Percentiles rank a stretch among this genome's conserved stretches.
Evolutionary conservation across 106 monocot species (phyloP).

Genomic region (Allium cepa): DNA sequence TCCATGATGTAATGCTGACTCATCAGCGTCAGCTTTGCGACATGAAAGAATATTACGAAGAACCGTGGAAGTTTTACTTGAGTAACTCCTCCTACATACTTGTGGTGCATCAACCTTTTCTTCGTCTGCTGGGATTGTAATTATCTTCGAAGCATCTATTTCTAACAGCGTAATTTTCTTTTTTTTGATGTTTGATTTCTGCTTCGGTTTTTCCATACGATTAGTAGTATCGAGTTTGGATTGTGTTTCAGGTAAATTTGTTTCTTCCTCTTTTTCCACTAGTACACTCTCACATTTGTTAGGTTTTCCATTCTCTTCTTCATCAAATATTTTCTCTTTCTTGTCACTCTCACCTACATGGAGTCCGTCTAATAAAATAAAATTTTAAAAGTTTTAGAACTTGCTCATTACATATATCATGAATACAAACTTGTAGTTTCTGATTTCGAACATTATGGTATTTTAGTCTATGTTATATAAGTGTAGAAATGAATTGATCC

Average conservation of each 20-base stretch:
- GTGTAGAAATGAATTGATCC: neutral
- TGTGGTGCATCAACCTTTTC: neutral
- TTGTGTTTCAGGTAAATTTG: too few species aligned
- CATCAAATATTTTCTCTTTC: neutral
- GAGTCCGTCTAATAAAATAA: neutral
- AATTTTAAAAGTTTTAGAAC: neutral
- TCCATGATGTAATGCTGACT: neutral
- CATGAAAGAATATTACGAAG: conserved; percentile 8
- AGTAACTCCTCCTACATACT: neutral
- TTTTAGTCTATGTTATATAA: neutral
- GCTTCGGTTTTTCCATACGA: too few species aligned
- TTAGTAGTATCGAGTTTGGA: too few species aligned
- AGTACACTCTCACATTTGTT: neutral
- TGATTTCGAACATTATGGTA: neutral
- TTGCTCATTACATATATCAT: neutral
- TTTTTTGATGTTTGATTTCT: neutral
- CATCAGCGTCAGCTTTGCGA: neutral
- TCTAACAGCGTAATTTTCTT: neutral
- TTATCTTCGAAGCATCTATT: neutral
- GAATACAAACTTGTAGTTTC: neutral
- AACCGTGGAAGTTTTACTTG: neutral
- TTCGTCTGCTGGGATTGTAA: too few species aligned
- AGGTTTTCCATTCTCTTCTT: neutral
- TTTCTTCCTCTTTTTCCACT: too few species aligned
- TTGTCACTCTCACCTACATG: neutral